Base-by-base conservation (phyloP, 805 yeast genomes). In the Hanseniaspora opuntiae region DNA sequence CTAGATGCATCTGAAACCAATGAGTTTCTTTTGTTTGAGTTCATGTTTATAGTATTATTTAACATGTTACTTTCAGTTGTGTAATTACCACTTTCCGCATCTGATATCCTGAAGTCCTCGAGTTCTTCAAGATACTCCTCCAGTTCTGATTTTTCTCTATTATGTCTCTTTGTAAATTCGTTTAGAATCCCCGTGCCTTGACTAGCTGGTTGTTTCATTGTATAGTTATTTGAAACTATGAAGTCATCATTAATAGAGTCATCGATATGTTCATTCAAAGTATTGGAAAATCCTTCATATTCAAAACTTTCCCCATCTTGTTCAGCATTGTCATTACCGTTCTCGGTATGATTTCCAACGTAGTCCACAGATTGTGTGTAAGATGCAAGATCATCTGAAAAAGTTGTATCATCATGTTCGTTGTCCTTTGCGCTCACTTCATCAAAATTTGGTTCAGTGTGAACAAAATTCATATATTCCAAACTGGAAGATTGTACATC, bases 41-140 rank as follows among this genome's bases (percentile, higher is more conserved):
- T 2, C 8, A 22, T 22, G 12, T 16, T 24, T 24, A 19, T 14
- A 30, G 16, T 1, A 4, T 30, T 30, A 11, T 12, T 30, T 12
- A 30, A 11, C 33, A 30, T 0, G 28, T 16, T 10, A 32, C 33
- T 17, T 9, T 33, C 33, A n/a, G 20, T 19, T 25, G 35, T 17
- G 8, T 7, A 28, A 22, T 39, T n/a, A 14, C 47, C 41, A 10
- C 53, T 42, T 12, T 44, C 32, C 10, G 60, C 57, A 12, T 54
- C 56, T 24, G 47, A 42, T 5, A 50, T 22, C 2, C 63, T 58
- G 50, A 56, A 66, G 11, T 56, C 54, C 20, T 66, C 69, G 22
- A 67, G 58, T 45, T 67, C 68, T 25, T 65, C 69, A 9, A 63
- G 63, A 22, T 65, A 55, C 41, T 62, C 62, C 52, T 67, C 69